These are phyloP conservation scores for Trichoderma asperelloides DNA, from an alignment of 495 filamentous ascomycete genomes.

Conservation along the genomic window DNA sequence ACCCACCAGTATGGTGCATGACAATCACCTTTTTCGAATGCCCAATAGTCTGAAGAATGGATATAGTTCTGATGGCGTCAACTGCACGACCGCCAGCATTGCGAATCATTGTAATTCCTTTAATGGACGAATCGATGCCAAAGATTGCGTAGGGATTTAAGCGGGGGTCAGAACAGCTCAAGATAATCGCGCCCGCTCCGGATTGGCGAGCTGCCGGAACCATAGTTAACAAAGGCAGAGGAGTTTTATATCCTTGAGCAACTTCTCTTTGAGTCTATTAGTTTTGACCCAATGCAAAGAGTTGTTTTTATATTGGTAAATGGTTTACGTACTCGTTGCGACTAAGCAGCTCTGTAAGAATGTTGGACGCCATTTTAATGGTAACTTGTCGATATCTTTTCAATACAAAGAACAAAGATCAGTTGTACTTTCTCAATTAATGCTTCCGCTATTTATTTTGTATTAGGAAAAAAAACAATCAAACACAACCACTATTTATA, in stretches of 20 bases:
- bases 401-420: too few species aligned
- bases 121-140: constrained; percentile 19
- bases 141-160: constrained; percentile 25
- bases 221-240: neutral
- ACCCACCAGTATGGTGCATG: neutral
- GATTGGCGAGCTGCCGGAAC: neutral
- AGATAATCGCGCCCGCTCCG: constrained; percentile 11
- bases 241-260: neutral
- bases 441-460: too few species aligned
- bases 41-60: constrained; percentile 20
- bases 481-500: too few species aligned
- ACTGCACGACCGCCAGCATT: constrained; percentile 23
- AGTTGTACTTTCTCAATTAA: too few species aligned
- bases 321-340: neutral
- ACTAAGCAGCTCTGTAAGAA: neutral
- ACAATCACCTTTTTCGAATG: constrained; percentile 21
- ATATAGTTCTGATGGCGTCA: constrained; percentile 20
- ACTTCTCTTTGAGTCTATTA: neutral
- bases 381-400: neutral
- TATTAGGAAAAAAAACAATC: too few species aligned
- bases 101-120: constrained; percentile 21
- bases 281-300: neutral
- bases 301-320: neutral
- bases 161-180: constrained; percentile 23
- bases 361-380: neutral